Conservation (phyloP, 2,329 filamentous ascomycete species). For the Rhynchosporium agropyri region DNA sequence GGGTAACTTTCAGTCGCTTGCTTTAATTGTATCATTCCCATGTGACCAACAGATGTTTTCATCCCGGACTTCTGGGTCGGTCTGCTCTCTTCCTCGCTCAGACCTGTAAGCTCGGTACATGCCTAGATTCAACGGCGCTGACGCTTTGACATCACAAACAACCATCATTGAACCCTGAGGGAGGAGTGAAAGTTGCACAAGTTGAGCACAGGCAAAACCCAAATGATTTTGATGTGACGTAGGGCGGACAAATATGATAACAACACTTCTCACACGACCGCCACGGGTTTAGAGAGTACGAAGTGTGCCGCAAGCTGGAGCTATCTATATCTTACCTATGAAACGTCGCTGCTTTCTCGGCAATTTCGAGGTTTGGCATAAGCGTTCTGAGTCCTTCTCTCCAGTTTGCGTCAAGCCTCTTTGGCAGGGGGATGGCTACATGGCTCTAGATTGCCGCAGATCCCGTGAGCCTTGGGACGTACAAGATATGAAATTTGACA, state of each 20-base stretch:
- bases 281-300: not conserved
- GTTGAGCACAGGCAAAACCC: constrained; percentile 22
- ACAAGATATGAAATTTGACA: constrained; percentile 8
- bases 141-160: constrained; percentile 23
- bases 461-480: constrained; percentile 6
- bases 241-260: constrained; percentile 11
- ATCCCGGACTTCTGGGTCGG: constrained; percentile 4
- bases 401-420: constrained; percentile 2
- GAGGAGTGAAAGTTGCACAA: constrained; percentile 15
- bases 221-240: constrained; percentile 24
- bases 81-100: constrained; percentile 11
- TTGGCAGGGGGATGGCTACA: not conserved
- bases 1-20: not conserved
- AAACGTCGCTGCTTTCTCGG: not conserved
- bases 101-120: constrained; percentile 1
- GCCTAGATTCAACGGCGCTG: constrained; percentile 24
- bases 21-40: not conserved
- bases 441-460: constrained; percentile 9
- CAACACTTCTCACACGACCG: constrained; percentile 21
- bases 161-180: constrained; percentile 4
- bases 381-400: not conserved
- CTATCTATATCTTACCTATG: too few relatives aligned
- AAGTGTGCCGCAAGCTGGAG: not conserved
- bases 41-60: too few relatives aligned
- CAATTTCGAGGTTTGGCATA: not conserved